Evolutionary conservation across 257 asterid species (phyloP).

Genomic region (Paraleonurus japonicus): DNA sequence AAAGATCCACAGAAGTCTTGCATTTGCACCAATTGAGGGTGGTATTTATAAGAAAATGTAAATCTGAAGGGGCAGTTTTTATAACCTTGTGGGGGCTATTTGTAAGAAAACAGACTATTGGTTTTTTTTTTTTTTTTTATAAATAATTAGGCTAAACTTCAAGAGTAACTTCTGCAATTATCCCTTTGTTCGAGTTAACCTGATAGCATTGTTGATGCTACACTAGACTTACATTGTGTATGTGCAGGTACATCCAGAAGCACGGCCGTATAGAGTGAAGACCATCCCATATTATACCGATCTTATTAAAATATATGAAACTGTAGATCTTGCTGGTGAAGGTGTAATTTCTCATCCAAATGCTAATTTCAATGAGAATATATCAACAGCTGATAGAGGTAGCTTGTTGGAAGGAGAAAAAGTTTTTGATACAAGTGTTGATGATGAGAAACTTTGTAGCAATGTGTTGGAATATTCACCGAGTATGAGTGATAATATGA

Average conservation of each 20-base stretch:
- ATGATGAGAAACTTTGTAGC: slow-evolving; percentile 1
- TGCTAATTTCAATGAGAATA: background rate
- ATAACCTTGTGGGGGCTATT: too few relatives aligned
- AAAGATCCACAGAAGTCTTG: background rate
- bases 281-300: slow-evolving; percentile 30
- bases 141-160: background rate
- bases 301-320: slow-evolving; percentile 32
- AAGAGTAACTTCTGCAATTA: background rate
- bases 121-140: background rate
- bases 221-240: slow-evolving; percentile 1
- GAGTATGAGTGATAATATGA: slow-evolving; percentile 12
- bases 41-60: background rate
- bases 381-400: slow-evolving; percentile 7
- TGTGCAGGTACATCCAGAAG: slow-evolving; percentile 39
- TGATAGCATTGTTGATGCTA: background rate
- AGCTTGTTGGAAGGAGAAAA: slow-evolving; percentile 10
- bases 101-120: background rate
- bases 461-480: slow-evolving; percentile 14
- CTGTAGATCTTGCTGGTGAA: slow-evolving; percentile 14
- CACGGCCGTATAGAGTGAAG: slow-evolving; percentile 32
- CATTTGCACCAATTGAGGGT: background rate
- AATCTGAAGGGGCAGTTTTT: too few relatives aligned
- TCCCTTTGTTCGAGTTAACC: too few relatives aligned
- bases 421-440: slow-evolving; percentile 2
- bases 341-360: slow-evolving; percentile 11